These are phyloP conservation scores for Synchytrium microbalum DNA, from an alignment of 371 early-diverging fungal genomes.

Conservation along the genomic window DNA sequence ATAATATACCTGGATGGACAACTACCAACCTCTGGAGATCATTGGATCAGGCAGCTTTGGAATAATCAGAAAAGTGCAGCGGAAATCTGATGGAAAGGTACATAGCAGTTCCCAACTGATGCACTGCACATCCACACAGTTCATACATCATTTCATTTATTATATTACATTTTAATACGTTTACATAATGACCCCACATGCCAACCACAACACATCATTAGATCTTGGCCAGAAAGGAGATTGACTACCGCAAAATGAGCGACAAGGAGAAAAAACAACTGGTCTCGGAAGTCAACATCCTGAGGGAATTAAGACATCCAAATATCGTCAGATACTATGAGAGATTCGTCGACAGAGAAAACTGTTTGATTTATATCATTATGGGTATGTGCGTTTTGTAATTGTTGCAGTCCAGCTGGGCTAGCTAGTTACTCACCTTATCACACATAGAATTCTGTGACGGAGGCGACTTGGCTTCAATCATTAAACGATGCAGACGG, in stretches of 20 bases:
- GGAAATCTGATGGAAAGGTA: slow-evolving; percentile 50
- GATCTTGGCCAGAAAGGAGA: slow-evolving; percentile 64
- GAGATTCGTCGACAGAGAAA: slow-evolving; percentile 52
- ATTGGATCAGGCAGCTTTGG: slow-evolving; percentile 44
- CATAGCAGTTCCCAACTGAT: not conserved
- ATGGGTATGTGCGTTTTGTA: slow-evolving; percentile 40
- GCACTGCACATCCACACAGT: not conserved
- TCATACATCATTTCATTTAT: not conserved
- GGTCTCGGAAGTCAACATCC: slow-evolving; percentile 64
- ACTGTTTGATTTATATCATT: slow-evolving; percentile 56
- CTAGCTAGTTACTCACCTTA: not conserved
- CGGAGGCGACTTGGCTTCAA: slow-evolving; percentile 49
- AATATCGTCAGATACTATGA: slow-evolving; percentile 67
- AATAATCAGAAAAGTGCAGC: slow-evolving; percentile 55
- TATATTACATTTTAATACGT: not conserved
- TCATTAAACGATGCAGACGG: slow-evolving; percentile 48
- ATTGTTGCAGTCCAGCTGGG: no score
- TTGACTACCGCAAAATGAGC: slow-evolving; percentile 61
- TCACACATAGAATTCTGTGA: slow-evolving; percentile 35
- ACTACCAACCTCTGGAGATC: slow-evolving; percentile 31
- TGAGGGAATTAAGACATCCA: slow-evolving; percentile 59
- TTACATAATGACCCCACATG: not conserved
- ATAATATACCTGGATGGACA: no score
- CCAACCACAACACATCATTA: slow-evolving; percentile 13
- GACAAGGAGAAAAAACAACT: slow-evolving; percentile 58